Conservation (phyloP, 1,284 basidiomycete species). For the Sphagnurus paluster region DNA sequence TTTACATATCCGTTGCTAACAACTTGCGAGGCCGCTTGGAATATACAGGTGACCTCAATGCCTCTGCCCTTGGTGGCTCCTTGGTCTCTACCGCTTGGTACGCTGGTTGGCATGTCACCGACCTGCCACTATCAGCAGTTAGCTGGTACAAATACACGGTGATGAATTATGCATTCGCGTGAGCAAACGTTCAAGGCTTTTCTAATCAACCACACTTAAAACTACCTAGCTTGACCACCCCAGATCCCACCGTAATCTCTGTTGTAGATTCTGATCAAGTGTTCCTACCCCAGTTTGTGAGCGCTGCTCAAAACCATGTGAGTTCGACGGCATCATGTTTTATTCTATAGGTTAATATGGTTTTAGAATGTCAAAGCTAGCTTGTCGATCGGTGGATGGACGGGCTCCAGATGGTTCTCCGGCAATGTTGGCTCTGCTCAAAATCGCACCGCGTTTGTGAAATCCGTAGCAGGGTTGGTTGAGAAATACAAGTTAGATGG, state of each 20-base stretch:
- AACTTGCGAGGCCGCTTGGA: slow-evolving; percentile 5
- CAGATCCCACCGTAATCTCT: slow-evolving; percentile 41
- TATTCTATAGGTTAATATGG: slow-evolving; percentile 4
- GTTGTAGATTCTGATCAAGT: slow-evolving; percentile 41
- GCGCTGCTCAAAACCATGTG: slow-evolving; percentile 55
- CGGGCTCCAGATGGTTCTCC: slow-evolving; percentile 79
- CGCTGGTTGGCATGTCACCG: slow-evolving; percentile 56
- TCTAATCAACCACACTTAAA: slow-evolving; percentile 2
- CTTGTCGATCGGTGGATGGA: slow-evolving; percentile 88
- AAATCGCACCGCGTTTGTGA: slow-evolving; percentile 69
- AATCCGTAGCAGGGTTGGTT: slow-evolving; percentile 62
- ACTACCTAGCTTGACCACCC: slow-evolving; percentile 44
- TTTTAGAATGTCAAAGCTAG: slow-evolving; percentile 64
- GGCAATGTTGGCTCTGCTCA: slow-evolving; percentile 59
- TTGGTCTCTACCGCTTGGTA: slow-evolving; percentile 58
- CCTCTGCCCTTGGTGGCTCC: slow-evolving; percentile 8
- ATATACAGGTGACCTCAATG: slow-evolving; percentile 3
- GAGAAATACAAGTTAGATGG: slow-evolving; percentile 73
- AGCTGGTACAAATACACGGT: slow-evolving; percentile 65
- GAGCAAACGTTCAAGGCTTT: slow-evolving; percentile 25
- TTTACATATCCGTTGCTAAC: slow-evolving; percentile 3
- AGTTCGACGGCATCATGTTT: slow-evolving; percentile 18
- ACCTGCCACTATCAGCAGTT: slow-evolving; percentile 49
- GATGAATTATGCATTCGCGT: slow-evolving; percentile 67
- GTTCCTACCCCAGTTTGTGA: slow-evolving; percentile 53